A percentile compares a stretch with the other conserved stretches of the same genome.
Conservation (phyloP, 768 basidiomycete genomes). For the Phylloporus sp. region DNA sequence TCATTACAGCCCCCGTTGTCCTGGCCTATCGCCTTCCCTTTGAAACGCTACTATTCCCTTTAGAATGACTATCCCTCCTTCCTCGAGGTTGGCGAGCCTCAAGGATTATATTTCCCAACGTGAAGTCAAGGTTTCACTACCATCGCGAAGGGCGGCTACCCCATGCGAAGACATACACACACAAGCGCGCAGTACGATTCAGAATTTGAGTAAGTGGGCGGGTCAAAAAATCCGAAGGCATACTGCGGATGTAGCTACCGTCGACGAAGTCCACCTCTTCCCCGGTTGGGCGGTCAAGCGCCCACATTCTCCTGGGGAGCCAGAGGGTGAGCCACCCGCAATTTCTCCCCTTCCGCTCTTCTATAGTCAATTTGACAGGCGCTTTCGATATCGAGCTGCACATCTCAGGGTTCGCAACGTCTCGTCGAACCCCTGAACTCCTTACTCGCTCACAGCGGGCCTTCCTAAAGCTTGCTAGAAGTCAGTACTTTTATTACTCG, state of each 20-base stretch:
- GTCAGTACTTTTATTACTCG: slow-evolving; percentile 35
- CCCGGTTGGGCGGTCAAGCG: slow-evolving; percentile 77
- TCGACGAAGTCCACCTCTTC: slow-evolving; percentile 58
- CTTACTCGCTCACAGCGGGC: slow-evolving; percentile 72
- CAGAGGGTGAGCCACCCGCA: slow-evolving; percentile 22
- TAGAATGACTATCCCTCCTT: slow-evolving; percentile 29
- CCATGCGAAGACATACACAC: slow-evolving; percentile 21
- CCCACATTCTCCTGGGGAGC: slow-evolving; percentile 31
- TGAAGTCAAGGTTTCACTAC: slow-evolving; percentile 34
- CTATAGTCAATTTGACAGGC: slow-evolving; percentile 27
- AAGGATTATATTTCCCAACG: slow-evolving; percentile 49
- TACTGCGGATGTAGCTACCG: slow-evolving; percentile 17
- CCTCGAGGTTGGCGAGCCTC: slow-evolving; percentile 35
- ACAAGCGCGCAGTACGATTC: slow-evolving; percentile 25
- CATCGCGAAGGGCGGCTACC: slow-evolving; percentile 13
- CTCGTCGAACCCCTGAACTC: slow-evolving; percentile 51
- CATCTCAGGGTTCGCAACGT: slow-evolving; percentile 74
- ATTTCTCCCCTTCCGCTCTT: neutral
- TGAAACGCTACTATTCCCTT: slow-evolving; percentile 6
- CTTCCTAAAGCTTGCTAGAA: slow-evolving; percentile 74
- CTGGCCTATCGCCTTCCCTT: neutral
- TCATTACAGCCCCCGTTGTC: slow-evolving; percentile 4
- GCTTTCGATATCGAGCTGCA: slow-evolving; percentile 71
- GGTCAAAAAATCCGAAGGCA: slow-evolving; percentile 48
- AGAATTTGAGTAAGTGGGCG: slow-evolving; percentile 63